Percentiles rank a stretch among this genome's conserved stretches.
Conservation (phyloP, 1,139 yeast species). For the Hyphopichia fennica region DNA sequence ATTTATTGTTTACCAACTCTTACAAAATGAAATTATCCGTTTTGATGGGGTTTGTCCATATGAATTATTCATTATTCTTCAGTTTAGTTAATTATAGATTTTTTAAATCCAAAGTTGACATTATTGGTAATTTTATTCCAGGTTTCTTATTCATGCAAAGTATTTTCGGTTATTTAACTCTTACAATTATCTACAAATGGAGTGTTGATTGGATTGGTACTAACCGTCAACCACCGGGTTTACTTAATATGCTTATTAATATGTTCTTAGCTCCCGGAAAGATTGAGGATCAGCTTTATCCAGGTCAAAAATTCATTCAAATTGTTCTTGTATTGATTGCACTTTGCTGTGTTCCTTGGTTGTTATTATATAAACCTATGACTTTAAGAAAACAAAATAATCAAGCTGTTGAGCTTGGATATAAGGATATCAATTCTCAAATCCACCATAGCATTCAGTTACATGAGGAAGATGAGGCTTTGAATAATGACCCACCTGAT, state of each 20-base stretch:
- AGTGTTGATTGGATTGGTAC: constrained; percentile 72
- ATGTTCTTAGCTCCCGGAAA: constrained; percentile 81
- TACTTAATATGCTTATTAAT: constrained; percentile 76
- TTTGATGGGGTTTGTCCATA: constrained; percentile 76
- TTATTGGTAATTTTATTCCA: constrained; percentile 76
- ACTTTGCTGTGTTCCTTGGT: constrained; percentile 74
- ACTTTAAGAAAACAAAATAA: constrained; percentile 3
- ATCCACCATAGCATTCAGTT: constrained; percentile 30
- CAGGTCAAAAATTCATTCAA: constrained; percentile 65
- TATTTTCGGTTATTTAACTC: constrained; percentile 73
- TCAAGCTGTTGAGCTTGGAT: constrained; percentile 33
- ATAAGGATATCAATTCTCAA: constrained; percentile 36
- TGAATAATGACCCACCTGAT: constrained; percentile 23
- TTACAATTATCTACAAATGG: constrained; percentile 79
- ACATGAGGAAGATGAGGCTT: constrained; percentile 19
- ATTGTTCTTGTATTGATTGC: constrained; percentile 60
- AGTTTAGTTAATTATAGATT: constrained; percentile 65
- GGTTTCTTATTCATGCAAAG: constrained; percentile 82
- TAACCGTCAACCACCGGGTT: constrained; percentile 72
- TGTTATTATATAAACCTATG: constrained; percentile 64
- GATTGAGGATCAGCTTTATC: constrained; percentile 63
- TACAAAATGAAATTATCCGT: constrained; percentile 82
- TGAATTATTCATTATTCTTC: constrained; percentile 71
- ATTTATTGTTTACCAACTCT: constrained; percentile 70
- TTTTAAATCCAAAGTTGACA: constrained; percentile 61